Evolutionary conservation across 768 basidiomycete genomes (phyloP).

Genomic region (Postia placenta): DNA sequence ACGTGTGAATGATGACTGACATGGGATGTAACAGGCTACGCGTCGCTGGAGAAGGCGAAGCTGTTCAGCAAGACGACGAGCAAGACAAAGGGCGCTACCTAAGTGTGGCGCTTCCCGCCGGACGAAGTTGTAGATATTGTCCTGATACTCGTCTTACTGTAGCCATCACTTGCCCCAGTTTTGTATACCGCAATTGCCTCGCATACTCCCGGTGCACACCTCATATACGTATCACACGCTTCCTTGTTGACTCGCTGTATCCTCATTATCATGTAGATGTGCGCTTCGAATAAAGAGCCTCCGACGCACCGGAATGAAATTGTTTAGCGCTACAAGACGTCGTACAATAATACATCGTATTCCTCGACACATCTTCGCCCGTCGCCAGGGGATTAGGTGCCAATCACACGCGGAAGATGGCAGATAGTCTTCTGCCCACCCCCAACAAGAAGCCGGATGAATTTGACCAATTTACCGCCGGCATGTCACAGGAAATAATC

Average conservation of each 20-base stretch:
- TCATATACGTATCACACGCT: neutral
- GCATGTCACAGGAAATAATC: conserved; percentile 69
- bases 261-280: neutral
- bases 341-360: conserved; percentile 7
- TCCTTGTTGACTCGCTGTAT: neutral
- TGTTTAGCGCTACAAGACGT: conserved; percentile 6
- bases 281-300: neutral
- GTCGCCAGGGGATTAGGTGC: neutral
- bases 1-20: neutral
- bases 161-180: conserved; percentile 2
- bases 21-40: conserved; percentile 48
- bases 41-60: conserved; percentile 89
- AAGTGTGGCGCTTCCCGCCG: too few species aligned
- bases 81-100: conserved; percentile 67
- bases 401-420: neutral
- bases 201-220: neutral
- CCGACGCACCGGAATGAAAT: neutral
- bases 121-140: conserved; percentile 2
- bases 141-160: neutral
- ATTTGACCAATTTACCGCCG: too few species aligned
- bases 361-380: neutral
- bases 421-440: neutral
- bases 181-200: neutral
- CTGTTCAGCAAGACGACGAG: conserved; percentile 80
- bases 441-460: neutral